These are phyloP conservation scores for Sarocladium strictum DNA, from an alignment of 2,329 filamentous ascomycete species.

Conservation along the genomic window DNA sequence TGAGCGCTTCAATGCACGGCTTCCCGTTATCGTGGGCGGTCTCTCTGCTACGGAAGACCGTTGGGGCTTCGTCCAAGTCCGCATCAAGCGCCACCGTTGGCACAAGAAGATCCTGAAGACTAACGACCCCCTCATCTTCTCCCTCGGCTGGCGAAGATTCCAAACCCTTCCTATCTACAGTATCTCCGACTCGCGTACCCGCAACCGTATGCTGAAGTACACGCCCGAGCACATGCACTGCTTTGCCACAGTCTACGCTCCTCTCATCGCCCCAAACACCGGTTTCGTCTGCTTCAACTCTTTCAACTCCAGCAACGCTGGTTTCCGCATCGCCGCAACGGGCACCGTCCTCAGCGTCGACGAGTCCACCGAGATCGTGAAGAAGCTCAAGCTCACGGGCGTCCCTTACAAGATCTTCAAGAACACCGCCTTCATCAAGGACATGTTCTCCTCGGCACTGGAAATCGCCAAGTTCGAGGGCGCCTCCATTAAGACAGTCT, in stretches of 20 bases:
- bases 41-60: conserved; percentile 89
- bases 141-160: conserved; percentile 91
- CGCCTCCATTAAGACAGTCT: conserved; percentile 91
- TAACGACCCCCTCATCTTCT: conserved; percentile 95
- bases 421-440: conserved; percentile 97
- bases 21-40: conserved; percentile 86
- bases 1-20: conserved; percentile 70
- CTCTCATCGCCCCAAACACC: conserved; percentile 90
- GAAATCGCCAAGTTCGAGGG: conserved; percentile 99
- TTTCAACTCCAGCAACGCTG: conserved; percentile 70
- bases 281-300: conserved; percentile 93
- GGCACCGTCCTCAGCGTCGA: conserved; percentile 92
- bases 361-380: conserved; percentile 94
- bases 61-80: conserved; percentile 90
- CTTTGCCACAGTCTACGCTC: conserved; percentile 91
- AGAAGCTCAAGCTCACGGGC: conserved; percentile 96
- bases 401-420: conserved; percentile 97
- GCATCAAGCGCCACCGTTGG: conserved; percentile 97
- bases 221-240: conserved; percentile 99
- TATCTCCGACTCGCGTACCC: conserved; percentile 85
- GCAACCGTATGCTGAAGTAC: conserved; percentile 98
- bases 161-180: conserved; percentile 90
- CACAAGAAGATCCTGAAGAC: conserved; percentile 99
- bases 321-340: conserved; percentile 90
- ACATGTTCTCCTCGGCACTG: conserved; percentile 91